Percentiles rank a stretch among this genome's conserved stretches.
Evolutionary conservation across 192 early-diverging fungal species (phyloP).

Genomic region (Dissophora ornata): DNA sequence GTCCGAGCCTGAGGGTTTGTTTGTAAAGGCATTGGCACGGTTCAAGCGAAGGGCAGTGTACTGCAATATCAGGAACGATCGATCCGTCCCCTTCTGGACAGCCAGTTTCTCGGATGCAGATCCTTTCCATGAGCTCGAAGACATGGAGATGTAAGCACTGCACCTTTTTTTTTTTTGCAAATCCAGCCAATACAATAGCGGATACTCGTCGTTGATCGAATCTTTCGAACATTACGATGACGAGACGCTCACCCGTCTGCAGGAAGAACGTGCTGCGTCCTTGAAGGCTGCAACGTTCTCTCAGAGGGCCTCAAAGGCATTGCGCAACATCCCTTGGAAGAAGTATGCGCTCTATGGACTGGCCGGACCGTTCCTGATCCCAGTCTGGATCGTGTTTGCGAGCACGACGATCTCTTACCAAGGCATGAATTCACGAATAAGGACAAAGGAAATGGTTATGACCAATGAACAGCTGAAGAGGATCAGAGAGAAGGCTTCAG

Average conservation of each 20-base stretch:
- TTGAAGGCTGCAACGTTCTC: constrained; percentile 20
- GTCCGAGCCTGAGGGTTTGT: constrained; percentile 55
- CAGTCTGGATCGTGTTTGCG: constrained; percentile 54
- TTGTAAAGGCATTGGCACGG: constrained; percentile 50
- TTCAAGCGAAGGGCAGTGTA: constrained; percentile 61
- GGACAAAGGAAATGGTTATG: constrained; percentile 17
- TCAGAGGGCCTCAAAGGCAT: constrained; percentile 10
- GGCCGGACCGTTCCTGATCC: constrained; percentile 42
- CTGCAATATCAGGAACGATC: constrained; percentile 63
- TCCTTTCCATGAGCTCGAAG: constrained; percentile 55
- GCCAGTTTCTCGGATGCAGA: constrained; percentile 61
- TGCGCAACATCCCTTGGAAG: constrained; percentile 30
- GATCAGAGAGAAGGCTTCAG: constrained; percentile 24
- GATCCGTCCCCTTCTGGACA: constrained; percentile 72
- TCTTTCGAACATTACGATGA: constrained; percentile 38
- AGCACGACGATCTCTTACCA: constrained; percentile 48
- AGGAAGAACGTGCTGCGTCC: constrained; percentile 12
- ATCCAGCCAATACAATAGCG: constrained; percentile 37
- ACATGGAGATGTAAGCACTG: constrained; percentile 58
- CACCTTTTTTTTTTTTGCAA: neutral
- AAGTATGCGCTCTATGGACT: constrained; percentile 41
- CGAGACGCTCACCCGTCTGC: constrained; percentile 13
- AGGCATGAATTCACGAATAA: constrained; percentile 51
- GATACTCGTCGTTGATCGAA: constrained; percentile 51
- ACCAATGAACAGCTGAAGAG: constrained; percentile 2